Conservation (phyloP, 768 basidiomycete species). For the Agaricus blazei region DNA sequence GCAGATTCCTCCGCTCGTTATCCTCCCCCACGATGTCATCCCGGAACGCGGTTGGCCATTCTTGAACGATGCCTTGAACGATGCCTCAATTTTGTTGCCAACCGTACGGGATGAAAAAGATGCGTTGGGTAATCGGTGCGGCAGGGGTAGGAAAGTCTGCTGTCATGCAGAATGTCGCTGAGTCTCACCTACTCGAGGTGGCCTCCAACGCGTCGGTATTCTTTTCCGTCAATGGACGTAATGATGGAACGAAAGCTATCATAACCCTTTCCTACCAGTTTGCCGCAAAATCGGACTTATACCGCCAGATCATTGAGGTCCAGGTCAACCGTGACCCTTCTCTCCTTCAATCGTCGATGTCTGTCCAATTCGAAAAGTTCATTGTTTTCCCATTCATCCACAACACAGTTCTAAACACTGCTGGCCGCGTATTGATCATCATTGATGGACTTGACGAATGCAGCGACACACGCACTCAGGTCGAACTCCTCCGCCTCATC, state of each 20-base stretch:
- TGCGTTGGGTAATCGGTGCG: no score
- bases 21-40: no score
- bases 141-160: neutral
- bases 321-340: no score
- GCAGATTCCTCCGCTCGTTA: no score
- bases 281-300: neutral
- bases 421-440: neutral
- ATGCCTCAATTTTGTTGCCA: no score
- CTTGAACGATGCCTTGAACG: no score
- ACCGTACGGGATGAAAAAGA: no score
- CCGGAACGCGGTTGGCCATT: no score
- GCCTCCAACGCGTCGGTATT: neutral
- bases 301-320: neutral
- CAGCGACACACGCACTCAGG: no score
- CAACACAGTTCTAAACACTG: neutral
- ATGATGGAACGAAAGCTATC: neutral
- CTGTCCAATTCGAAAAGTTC: neutral
- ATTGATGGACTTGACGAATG: neutral
- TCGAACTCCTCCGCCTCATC: no score
- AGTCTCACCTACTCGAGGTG: neutral
- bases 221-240: neutral
- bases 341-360: neutral
- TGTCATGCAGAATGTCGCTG: neutral
- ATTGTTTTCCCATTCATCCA: neutral
- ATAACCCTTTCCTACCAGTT: conserved; percentile 9